Conservation (phyloP, 2,329 filamentous ascomycete species). For the Fusarium sublunatum region DNA sequence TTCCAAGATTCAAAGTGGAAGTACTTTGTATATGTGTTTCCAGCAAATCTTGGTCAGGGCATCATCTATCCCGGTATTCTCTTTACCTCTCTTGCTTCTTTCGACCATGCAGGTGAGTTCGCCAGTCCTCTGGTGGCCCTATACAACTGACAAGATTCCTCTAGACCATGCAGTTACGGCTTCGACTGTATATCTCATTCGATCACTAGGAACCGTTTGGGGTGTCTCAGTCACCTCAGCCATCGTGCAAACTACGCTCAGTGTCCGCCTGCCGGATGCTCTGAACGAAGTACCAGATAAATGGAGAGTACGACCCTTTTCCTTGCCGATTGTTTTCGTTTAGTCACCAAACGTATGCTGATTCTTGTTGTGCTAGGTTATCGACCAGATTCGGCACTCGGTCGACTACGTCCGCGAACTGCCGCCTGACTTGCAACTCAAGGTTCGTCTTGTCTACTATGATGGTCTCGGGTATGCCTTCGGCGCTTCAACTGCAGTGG, state of each 20-base stretch:
- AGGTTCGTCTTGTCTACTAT: constrained; percentile 69
- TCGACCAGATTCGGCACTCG: constrained; percentile 71
- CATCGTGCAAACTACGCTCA: constrained; percentile 71
- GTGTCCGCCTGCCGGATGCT: constrained; percentile 62
- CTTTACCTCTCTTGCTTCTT: constrained; percentile 71
- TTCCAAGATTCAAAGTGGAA: constrained; percentile 64
- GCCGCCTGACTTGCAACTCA: constrained; percentile 66
- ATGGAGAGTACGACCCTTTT: constrained; percentile 61
- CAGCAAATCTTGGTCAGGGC: constrained; percentile 69
- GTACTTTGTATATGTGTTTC: constrained; percentile 67
- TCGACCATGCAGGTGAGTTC: constrained; percentile 65
- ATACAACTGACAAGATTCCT: not conserved
- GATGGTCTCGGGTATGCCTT: constrained; percentile 68
- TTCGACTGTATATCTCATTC: constrained; percentile 72
- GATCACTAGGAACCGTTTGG: constrained; percentile 72
- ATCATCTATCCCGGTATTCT: constrained; percentile 68
- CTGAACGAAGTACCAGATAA: constrained; percentile 67
- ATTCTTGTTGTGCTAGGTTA: constrained; percentile 57
- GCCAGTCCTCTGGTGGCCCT: not conserved
- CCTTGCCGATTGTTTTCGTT: not conserved
- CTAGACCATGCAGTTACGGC: constrained; percentile 71
- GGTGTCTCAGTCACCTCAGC: constrained; percentile 72
- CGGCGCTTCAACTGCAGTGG: constrained; percentile 63
- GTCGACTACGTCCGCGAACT: constrained; percentile 66
- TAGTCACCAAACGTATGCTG: constrained; percentile 24